Evolutionary conservation across 1,284 basidiomycete species (phyloP), one percentile per base, ranked within the genome.

Genomic region (Fomes fomentarius): DNA sequence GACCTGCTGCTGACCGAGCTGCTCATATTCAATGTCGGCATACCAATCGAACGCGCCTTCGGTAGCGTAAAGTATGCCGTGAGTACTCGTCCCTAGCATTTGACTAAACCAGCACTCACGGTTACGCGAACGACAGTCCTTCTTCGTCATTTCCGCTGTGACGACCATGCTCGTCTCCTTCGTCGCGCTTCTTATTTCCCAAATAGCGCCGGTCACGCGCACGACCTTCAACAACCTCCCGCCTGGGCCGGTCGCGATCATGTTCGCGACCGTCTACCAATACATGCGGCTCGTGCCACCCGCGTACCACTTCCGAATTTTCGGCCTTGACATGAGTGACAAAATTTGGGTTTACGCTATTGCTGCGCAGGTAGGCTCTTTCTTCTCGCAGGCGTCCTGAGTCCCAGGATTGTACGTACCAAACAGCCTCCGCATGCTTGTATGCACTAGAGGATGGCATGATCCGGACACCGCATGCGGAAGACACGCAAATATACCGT

Each of bases 21-120:
- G 22, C 62, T 95, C 14, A 72, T 97, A 2, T 96, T 89, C 71
- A 84, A 86, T 66, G 78, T 85, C 21, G 84, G 84, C 1, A 72
- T 93, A 2, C 81, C 82, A 22, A 80, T 96, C 39, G 95, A 98
- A 68, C 80, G 95, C 50, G 83, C 86, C 35, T 96, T 95, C 66
- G 95, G 95, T 2, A 88, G 86, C 48, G 72, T 87, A 53, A 97
- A 97, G 70, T 97, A 84, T 72, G 91, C 91, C n/a, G 94, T 94
- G 63, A 72, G 91, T 75, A 15, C 2, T 12, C 33, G 41, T 40
- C 21, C 14, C 31, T 10, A 3, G 3, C 14, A 25, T 22, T 35
- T 33, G 25, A 45, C 34, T 48, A 45, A 26, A 11, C n/a, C 26
- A 22, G 17, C 24, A 26, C 46, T 49, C 28, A 52, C 45, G 12